These are phyloP conservation scores for Kurtzmaniella quercitrusa DNA, from an alignment of 1,139 yeast species.

Conservation along the genomic window DNA sequence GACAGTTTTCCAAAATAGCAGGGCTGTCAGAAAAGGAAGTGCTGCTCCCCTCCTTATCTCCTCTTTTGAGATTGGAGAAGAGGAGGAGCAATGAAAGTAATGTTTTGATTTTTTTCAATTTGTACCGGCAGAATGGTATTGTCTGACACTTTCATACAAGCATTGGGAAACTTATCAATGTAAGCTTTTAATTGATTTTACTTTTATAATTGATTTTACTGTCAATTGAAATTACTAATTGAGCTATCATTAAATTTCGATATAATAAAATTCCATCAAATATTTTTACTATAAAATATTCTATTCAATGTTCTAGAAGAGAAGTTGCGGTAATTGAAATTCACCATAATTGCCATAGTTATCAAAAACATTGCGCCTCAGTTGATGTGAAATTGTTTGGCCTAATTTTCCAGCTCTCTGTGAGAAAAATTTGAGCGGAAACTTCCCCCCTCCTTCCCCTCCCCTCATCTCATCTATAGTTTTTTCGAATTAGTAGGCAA, in stretches of 20 bases:
- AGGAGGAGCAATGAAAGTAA: neutral
- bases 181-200: too few species aligned
- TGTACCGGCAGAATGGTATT: neutral
- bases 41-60: constrained; percentile 3
- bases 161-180: too few species aligned
- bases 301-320: neutral
- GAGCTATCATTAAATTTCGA: neutral
- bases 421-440: too few species aligned
- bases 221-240: too few species aligned
- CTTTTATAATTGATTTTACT: too few species aligned
- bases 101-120: too few species aligned
- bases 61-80: neutral
- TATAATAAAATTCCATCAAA: too few species aligned
- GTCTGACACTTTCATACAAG: too few species aligned
- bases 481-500: neutral
- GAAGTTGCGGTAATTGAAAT: neutral
- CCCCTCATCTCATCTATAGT: neutral
- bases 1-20: neutral
- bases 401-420: too few species aligned
- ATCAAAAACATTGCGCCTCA: too few species aligned
- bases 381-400: neutral
- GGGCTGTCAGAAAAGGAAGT: neutral
- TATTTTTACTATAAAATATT: neutral
- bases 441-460: neutral
- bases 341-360: too few species aligned